Evolutionary conservation across 164 flowering plant genomes (phyloP).

Genomic region (Annona cherimola): DNA sequence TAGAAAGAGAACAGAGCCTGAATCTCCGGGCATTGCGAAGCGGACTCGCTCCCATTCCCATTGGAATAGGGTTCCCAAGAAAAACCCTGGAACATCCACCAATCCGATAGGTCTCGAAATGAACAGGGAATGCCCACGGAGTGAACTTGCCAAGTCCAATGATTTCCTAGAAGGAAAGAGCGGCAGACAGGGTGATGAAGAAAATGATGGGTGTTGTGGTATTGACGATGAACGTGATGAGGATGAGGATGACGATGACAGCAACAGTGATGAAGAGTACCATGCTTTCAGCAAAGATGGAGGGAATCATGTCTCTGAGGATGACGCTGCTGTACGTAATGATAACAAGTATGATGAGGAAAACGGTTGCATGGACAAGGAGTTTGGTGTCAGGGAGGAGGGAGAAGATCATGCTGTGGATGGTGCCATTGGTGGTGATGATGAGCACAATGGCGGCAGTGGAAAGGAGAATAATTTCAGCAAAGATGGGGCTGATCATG

Average conservation of each 20-base stretch:
- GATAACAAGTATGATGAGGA: too few species aligned
- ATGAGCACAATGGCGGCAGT: too few species aligned
- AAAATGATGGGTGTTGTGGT: too few species aligned
- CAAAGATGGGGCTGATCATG: not conserved
- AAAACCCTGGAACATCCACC: slow-evolving; percentile 15
- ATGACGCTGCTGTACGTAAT: too few species aligned
- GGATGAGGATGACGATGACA: not conserved
- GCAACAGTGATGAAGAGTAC: not conserved
- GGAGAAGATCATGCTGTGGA: too few species aligned
- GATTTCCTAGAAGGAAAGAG: not conserved
- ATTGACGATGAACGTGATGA: not conserved
- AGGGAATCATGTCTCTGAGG: too few species aligned
- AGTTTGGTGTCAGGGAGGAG: too few species aligned
- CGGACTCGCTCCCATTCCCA: not conserved
- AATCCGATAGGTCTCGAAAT: slow-evolving; percentile 12
- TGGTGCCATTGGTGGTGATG: not conserved
- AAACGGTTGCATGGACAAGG: too few species aligned
- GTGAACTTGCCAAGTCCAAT: not conserved
- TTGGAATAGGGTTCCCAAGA: not conserved
- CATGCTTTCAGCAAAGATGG: too few species aligned
- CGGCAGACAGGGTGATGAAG: not conserved
- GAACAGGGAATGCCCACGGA: slow-evolving; percentile 4
- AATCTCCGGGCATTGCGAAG: not conserved
- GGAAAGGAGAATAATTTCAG: not conserved
- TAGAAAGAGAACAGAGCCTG: not conserved